Conservation (phyloP, 805 yeast species). For the Blastobotrys americana region DNA sequence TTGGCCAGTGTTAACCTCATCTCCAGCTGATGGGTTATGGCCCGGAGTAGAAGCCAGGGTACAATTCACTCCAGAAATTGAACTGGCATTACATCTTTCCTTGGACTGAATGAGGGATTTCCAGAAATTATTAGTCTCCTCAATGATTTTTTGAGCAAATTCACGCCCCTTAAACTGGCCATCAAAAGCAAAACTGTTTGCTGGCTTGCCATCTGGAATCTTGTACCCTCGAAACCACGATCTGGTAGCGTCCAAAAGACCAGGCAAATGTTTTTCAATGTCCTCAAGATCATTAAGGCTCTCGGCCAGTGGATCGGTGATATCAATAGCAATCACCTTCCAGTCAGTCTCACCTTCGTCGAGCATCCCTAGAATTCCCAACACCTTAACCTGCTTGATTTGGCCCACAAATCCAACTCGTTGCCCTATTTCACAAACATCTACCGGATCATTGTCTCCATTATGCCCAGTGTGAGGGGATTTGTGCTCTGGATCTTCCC, state of each 20-base stretch:
- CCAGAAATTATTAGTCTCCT: slow-evolving; percentile 69
- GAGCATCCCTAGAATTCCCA: slow-evolving; percentile 90
- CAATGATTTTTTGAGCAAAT: slow-evolving; percentile 52
- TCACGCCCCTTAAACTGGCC: slow-evolving; percentile 56
- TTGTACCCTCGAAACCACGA: slow-evolving; percentile 82
- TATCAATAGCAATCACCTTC: slow-evolving; percentile 72
- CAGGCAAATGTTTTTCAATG: slow-evolving; percentile 61
- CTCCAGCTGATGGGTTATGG: slow-evolving; percentile 30
- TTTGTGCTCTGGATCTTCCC: slow-evolving; percentile 83
- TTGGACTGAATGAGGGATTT: slow-evolving; percentile 51
- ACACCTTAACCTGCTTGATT: slow-evolving; percentile 79
- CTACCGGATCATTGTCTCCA: slow-evolving; percentile 96
- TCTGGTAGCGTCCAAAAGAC: slow-evolving; percentile 58
- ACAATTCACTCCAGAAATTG: slow-evolving; percentile 59
- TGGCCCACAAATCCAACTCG: slow-evolving; percentile 53
- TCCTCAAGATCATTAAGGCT: slow-evolving; percentile 58
- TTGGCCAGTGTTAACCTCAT: not conserved
- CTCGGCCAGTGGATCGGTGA: slow-evolving; percentile 56
- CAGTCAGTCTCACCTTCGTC: slow-evolving; percentile 98
- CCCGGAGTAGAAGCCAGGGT: slow-evolving; percentile 52
- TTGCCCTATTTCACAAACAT: slow-evolving; percentile 84
- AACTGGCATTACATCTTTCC: slow-evolving; percentile 36
- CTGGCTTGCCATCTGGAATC: slow-evolving; percentile 73
- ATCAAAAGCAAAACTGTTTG: slow-evolving; percentile 65
- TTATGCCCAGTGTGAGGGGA: slow-evolving; percentile 41